These are phyloP conservation scores for Alnus rubra DNA, from an alignment of 306 rosid species.

Conservation along the genomic window DNA sequence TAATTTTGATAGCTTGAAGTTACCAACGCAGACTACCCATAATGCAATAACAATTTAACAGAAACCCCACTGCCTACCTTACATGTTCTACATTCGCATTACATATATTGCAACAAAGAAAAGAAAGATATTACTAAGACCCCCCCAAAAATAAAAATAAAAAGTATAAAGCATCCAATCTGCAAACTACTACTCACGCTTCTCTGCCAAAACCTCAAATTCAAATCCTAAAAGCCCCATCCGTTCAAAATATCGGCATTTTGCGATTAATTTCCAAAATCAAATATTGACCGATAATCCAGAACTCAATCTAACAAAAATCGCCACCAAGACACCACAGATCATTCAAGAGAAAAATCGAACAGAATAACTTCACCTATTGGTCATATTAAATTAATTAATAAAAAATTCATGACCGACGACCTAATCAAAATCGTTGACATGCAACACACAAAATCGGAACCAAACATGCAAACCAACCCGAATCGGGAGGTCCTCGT, in stretches of 20 bases:
- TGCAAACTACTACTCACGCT: not conserved
- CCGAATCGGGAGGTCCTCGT: not conserved
- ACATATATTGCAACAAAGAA: not conserved
- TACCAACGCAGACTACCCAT: not conserved
- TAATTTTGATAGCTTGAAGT: not conserved
- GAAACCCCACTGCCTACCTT: not conserved
- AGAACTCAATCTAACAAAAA: constrained; percentile 8
- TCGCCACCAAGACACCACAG: constrained; percentile 10
- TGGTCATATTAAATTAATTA: not conserved
- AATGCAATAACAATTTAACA: constrained; percentile 3
- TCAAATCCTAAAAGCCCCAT: constrained; percentile 26
- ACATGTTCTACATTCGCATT: constrained; percentile 5
- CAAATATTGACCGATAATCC: not conserved
- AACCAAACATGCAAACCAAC: not conserved
- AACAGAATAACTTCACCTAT: not conserved
- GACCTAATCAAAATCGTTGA: constrained; percentile 30
- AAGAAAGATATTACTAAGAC: not conserved
- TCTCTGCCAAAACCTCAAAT: not conserved
- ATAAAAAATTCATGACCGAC: constrained; percentile 22
- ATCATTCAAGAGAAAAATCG: constrained; percentile 38
- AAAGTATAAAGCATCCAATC: constrained; percentile 19
- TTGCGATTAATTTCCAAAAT: not conserved
- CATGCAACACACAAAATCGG: constrained; percentile 16
- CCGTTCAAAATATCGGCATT: not conserved
- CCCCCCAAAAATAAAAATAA: constrained; percentile 3